A percentile compares a stretch with the other conserved stretches of the same genome.
Evolutionary conservation across 2,329 filamentous ascomycete genomes (phyloP).

Genomic region (Setomelanomma holmii): DNA sequence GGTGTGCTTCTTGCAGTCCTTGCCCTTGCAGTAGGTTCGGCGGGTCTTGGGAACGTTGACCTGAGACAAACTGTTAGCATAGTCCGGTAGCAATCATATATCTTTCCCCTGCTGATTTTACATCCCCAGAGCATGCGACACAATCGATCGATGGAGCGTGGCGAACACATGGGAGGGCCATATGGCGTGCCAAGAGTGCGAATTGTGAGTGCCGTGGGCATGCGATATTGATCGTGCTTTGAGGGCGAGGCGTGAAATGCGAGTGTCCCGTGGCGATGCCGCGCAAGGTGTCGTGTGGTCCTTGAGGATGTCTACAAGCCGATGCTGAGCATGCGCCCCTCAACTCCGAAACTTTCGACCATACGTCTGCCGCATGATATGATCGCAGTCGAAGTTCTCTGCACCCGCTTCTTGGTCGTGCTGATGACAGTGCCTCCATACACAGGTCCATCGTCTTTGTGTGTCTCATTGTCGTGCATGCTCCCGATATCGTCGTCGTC

Average conservation of each 20-base stretch:
- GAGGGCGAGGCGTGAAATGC: no score
- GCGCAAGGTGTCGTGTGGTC: no score
- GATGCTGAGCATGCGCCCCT: not conserved
- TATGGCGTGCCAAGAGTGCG: not conserved
- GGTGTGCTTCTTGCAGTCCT: slow-evolving; percentile 74
- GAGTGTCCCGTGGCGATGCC: no score
- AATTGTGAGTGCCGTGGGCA: not conserved
- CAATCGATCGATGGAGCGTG: slow-evolving; percentile 8
- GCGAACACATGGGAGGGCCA: not conserved
- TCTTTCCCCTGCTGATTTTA: not conserved
- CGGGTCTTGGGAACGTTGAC: slow-evolving; percentile 99
- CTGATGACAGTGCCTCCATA: no score
- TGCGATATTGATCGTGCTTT: no score
- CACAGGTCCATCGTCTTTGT: not conserved
- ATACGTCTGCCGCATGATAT: no score
- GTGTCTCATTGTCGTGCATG: no score
- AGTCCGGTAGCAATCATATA: not conserved
- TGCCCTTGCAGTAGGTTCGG: slow-evolving; percentile 97
- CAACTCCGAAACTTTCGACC: not conserved
- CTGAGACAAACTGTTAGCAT: slow-evolving; percentile 55
- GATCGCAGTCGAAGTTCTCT: no score
- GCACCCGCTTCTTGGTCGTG: no score
- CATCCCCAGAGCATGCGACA: slow-evolving; percentile 5
- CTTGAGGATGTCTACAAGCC: no score
- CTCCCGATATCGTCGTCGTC: slow-evolving; percentile 29